Base-by-base conservation (phyloP, 139 green algal species). In the Cymbomonas tetramitiformis region DNA sequence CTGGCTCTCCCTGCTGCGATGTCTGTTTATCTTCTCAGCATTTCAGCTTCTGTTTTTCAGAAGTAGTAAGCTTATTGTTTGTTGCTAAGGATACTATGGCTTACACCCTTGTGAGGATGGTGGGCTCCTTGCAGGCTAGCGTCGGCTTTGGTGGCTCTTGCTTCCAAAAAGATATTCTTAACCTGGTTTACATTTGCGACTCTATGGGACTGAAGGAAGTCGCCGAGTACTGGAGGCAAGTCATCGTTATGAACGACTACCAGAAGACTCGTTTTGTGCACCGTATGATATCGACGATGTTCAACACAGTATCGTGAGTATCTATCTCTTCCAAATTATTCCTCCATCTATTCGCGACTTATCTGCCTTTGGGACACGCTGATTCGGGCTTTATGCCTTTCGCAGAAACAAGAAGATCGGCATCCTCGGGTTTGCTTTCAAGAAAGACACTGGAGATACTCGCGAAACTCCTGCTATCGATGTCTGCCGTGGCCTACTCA, bases 271-370 rank as follows among this genome's bases (percentile, higher is more conserved):
- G 70, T 26, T 99, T 96, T 69, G 92, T 99, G 25, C 79, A 93
- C 70, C 77, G 85, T 26, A 75, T 99, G 31, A 87, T 98, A 50
- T 68, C 68, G 28, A 74, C 82, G 54, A 96, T 98, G 92, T 99
- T 99, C 83, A 99, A 99, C 82, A 98, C 92, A 24, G 86, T 98
- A n/a, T n/a, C n/a, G n/a, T n/a, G n/a, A n/a, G n/a, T n/a, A n/a
- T n/a, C n/a, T n/a, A n/a, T n/a, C n/a, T n/a, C n/a, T n/a, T n/a
- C n/a, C n/a, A n/a, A n/a, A n/a, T n/a, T n/a, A n/a, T n/a, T n/a
- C n/a, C n/a, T n/a, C n/a, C n/a, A n/a, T n/a, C n/a, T n/a, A n/a
- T n/a, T n/a, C n/a, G n/a, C n/a, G n/a, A n/a, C n/a, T n/a, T n/a
- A n/a, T n/a, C n/a, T n/a, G n/a, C n/a, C n/a, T n/a, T n/a, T n/a